Percentiles rank a stretch among this genome's conserved stretches.
Conservation (phyloP, 768 basidiomycete genomes). For the Trametes punicea region DNA sequence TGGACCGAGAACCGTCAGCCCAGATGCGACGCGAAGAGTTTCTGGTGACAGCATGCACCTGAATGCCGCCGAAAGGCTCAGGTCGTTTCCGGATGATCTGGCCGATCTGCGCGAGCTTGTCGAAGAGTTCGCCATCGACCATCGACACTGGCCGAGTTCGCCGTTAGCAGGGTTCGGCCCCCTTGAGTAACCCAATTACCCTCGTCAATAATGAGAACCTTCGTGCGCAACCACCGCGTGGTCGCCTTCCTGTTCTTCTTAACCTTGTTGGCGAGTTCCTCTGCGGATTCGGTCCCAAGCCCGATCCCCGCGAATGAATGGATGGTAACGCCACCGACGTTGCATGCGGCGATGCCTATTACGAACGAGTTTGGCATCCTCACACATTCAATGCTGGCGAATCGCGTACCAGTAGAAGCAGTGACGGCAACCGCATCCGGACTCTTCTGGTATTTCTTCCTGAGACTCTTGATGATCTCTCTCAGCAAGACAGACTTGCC, state of each 20-base stretch:
- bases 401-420: conserved; percentile 76
- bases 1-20: conserved; percentile 27
- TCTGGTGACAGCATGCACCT: conserved; percentile 43
- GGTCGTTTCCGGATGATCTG: conserved; percentile 55
- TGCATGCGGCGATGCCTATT: conserved; percentile 90
- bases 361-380: neutral
- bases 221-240: conserved; percentile 78
- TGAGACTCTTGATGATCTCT: conserved; percentile 80
- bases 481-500: conserved; percentile 94
- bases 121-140: conserved; percentile 91
- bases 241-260: conserved; percentile 82
- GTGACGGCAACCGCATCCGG: conserved; percentile 86
- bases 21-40: neutral
- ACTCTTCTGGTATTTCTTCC: conserved; percentile 47
- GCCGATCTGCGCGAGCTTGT: conserved; percentile 81
- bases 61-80: conserved; percentile 90
- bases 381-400: neutral
- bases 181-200: conserved; percentile 36
- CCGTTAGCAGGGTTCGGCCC: neutral
- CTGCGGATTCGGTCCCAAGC: conserved; percentile 63
- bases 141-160: conserved; percentile 72
- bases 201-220: conserved; percentile 83
- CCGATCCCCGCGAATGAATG: conserved; percentile 97
- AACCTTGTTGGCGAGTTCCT: conserved; percentile 62
- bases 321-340: conserved; percentile 93